A percentile compares a stretch with the other conserved stretches of the same genome.
phyloP scores from a whole-genome alignment of 1,284 basidiomycete species.

The Inonotus hispidus region DNA sequence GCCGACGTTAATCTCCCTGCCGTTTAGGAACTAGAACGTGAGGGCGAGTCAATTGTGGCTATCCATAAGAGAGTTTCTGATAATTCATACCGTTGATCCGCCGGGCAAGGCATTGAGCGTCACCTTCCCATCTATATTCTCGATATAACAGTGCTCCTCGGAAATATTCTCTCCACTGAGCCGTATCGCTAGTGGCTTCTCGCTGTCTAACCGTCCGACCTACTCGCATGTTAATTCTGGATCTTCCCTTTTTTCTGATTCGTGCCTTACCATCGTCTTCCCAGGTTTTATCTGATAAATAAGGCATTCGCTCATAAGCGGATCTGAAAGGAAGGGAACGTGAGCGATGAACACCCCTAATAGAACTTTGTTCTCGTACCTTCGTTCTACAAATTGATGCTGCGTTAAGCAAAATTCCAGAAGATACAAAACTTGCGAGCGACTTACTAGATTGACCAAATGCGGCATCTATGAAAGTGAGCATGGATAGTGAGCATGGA shows the following conservation, averaged over 20 bases:
- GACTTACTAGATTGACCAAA: slow-evolving; percentile 84
- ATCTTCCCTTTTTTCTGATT: slow-evolving; percentile 17
- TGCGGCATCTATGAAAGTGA: slow-evolving; percentile 70
- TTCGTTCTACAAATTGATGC: slow-evolving; percentile 61
- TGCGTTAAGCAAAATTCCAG: slow-evolving; percentile 11
- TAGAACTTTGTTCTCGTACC: slow-evolving; percentile 38
- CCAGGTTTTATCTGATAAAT: slow-evolving; percentile 95
- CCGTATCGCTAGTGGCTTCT: slow-evolving; percentile 81
- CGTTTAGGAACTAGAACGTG: slow-evolving; percentile 75
- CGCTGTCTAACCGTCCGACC: slow-evolving; percentile 80
- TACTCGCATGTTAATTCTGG: slow-evolving; percentile 28
- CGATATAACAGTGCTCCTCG: slow-evolving; percentile 89
- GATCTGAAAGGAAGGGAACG: slow-evolving; percentile 44
- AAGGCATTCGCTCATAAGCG: slow-evolving; percentile 86
- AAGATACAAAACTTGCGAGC: neutral
- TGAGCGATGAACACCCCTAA: neutral
- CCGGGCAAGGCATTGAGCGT: slow-evolving; percentile 72
- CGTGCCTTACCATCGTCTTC: slow-evolving; percentile 57
- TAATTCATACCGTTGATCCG: slow-evolving; percentile 71
- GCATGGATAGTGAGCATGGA: neutral
- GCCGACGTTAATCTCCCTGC: slow-evolving; percentile 74
- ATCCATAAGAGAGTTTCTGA: neutral
- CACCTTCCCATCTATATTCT: slow-evolving; percentile 83
- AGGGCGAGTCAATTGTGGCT: slow-evolving; percentile 13
- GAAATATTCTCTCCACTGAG: slow-evolving; percentile 90